Percentiles rank a stretch among this genome's conserved stretches.
Evolutionary conservation across 2,329 filamentous ascomycete species (phyloP).

Genomic region (Neocucurbitaria cava): DNA sequence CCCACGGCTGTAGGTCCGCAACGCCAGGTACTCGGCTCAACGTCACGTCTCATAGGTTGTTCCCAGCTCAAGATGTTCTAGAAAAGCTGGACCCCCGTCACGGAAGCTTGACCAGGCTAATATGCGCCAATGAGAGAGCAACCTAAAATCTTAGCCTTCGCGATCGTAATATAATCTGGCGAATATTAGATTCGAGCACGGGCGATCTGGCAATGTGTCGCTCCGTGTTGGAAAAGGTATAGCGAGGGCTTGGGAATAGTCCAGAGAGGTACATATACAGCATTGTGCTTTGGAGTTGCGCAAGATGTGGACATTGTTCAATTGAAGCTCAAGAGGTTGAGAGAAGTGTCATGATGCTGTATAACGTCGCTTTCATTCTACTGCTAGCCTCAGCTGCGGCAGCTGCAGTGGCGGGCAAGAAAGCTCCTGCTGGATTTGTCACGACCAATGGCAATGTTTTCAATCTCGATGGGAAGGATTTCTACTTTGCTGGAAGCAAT

Average conservation of each 20-base stretch:
- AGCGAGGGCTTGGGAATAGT: conserved; percentile 1
- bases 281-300: background rate
- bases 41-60: background rate
- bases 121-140: conserved; percentile 14
- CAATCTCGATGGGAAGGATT: conserved; percentile 61
- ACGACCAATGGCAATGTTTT: conserved; percentile 60
- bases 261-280: conserved; percentile 12
- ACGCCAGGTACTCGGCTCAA: conserved; percentile 7
- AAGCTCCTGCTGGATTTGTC: conserved; percentile 53
- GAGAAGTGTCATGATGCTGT: conserved; percentile 18
- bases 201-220: background rate
- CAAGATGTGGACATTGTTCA: background rate
- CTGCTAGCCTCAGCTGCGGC: conserved; percentile 23
- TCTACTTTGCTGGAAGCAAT: conserved; percentile 65
- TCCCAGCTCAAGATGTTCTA: conserved; percentile 5
- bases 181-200: conserved; percentile 1
- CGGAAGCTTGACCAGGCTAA: conserved; percentile 2
- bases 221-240: conserved; percentile 13
- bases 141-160: background rate
- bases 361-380: conserved; percentile 18
- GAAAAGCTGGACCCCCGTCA: conserved; percentile 7
- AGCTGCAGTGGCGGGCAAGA: conserved; percentile 22
- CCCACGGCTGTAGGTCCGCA: conserved; percentile 8
- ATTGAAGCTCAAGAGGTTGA: background rate
- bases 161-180: conserved; percentile 15